A percentile compares a stretch with the other conserved stretches of the same genome.
These are phyloP conservation scores for Emmonsiellopsis sp. DNA, from an alignment of 2,329 filamentous ascomycete species.

Conservation along the genomic window DNA sequence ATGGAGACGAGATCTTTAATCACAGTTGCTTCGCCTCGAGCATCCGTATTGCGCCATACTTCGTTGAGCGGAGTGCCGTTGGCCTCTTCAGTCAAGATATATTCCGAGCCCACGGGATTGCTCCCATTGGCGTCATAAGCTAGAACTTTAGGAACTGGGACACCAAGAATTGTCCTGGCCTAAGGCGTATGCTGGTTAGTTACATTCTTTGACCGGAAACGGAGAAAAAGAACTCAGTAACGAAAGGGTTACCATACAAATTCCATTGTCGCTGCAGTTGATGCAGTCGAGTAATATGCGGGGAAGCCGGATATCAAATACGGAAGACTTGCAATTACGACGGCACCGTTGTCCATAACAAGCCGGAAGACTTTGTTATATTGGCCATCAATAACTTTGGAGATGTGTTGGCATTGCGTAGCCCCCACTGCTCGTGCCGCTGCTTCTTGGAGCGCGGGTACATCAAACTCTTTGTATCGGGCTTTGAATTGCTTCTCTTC, in stretches of 20 bases:
- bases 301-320: not conserved
- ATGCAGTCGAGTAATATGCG: not conserved
- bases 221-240: slow-evolving; percentile 7
- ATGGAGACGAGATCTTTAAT: slow-evolving; percentile 11
- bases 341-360: slow-evolving; percentile 4
- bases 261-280: not conserved
- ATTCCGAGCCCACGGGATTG: not conserved
- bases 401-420: slow-evolving; percentile 19
- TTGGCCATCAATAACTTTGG: slow-evolving; percentile 18
- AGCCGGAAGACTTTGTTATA: slow-evolving; percentile 19
- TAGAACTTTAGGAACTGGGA: slow-evolving; percentile 3
- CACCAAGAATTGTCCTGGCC: not conserved
- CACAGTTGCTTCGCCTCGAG: slow-evolving; percentile 7
- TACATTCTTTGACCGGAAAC: not conserved
- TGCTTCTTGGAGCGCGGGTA: slow-evolving; percentile 20
- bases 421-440: slow-evolving; percentile 20
- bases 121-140: not conserved
- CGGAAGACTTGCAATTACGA: slow-evolving; percentile 1
- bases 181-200: not conserved
- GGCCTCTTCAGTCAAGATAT: not conserved
- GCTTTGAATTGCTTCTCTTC: slow-evolving; percentile 19
- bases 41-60: slow-evolving; percentile 1
- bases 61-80: not conserved
- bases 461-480: slow-evolving; percentile 22
- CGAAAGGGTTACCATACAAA: slow-evolving; percentile 2